These are phyloP conservation scores for Osmozyma mogii DNA, from an alignment of 805 yeast species.

Conservation along the genomic window DNA sequence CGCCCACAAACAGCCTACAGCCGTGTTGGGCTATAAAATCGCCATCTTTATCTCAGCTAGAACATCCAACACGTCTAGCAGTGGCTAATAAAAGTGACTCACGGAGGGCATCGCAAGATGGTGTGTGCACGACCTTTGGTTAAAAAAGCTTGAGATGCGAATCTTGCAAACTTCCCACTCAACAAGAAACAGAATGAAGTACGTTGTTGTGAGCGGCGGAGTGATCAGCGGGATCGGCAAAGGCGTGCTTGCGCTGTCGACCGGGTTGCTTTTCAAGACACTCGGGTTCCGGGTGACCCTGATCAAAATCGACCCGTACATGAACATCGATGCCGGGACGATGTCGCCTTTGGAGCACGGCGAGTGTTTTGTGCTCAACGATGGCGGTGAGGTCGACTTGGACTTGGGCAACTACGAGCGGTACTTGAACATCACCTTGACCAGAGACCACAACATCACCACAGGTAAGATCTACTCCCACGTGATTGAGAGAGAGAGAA, in stretches of 20 bases:
- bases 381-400: conserved; percentile 98
- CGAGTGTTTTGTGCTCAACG: conserved; percentile 94
- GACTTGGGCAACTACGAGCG: conserved; percentile 98
- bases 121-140: too few relatives aligned
- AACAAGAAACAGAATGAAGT: conserved; percentile 56
- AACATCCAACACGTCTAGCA: too few relatives aligned
- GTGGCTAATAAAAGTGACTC: too few relatives aligned
- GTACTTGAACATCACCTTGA: conserved; percentile 86
- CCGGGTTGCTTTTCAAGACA: conserved; percentile 91
- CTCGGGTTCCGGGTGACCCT: conserved; percentile 93
- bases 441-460: conserved; percentile 92
- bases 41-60: too few relatives aligned
- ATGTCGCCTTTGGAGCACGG: conserved; percentile 99
- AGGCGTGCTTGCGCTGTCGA: conserved; percentile 96
- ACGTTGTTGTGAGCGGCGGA: conserved; percentile 99
- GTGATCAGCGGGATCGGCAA: conserved; percentile 99
- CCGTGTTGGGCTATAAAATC: too few relatives aligned
- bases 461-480: conserved; percentile 95
- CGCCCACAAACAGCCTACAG: too few relatives aligned
- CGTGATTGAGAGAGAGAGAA: conserved; percentile 91
- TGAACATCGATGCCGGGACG: conserved; percentile 99
- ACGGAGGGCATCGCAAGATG: too few relatives aligned
- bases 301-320: conserved; percentile 96
- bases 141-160: too few relatives aligned
- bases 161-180: too few relatives aligned